Percentiles rank a stretch among this genome's conserved stretches.
Conservation (phyloP, 441 rosid genomes). For the Croton setiger region DNA sequence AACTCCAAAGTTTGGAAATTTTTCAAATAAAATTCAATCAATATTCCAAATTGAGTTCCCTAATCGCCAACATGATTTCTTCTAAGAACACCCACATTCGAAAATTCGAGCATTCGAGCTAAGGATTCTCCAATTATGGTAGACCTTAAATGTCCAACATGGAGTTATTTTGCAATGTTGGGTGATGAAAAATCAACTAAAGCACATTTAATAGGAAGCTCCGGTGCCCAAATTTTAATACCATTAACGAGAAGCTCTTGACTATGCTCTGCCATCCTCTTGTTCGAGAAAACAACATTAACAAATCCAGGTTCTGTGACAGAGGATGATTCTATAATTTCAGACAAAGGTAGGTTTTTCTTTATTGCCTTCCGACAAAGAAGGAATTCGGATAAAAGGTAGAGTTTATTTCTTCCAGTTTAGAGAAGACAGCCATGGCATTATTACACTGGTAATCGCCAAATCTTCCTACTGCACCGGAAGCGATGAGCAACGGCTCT, state of each 20-base stretch:
- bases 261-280: slow-evolving; percentile 77
- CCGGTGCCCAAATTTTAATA: slow-evolving; percentile 79
- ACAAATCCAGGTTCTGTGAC: slow-evolving; percentile 89
- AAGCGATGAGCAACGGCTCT: too few species aligned
- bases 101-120: slow-evolving; percentile 91
- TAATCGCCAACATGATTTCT: slow-evolving; percentile 98
- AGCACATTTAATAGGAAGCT: slow-evolving; percentile 51
- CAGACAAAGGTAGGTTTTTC: slow-evolving; percentile 62
- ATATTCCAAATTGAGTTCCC: slow-evolving; percentile 99
- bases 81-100: slow-evolving; percentile 81
- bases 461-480: too few species aligned
- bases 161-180: slow-evolving; percentile 96
- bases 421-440: slow-evolving; percentile 83
- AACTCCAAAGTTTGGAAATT: slow-evolving; percentile 42
- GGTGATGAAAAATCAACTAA: slow-evolving; percentile 96
- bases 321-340: slow-evolving; percentile 74
- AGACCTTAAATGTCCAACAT: slow-evolving; percentile 91
- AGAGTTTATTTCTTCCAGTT: slow-evolving; percentile 52
- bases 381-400: slow-evolving; percentile 59
- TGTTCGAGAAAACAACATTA: slow-evolving; percentile 61
- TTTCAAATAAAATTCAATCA: slow-evolving; percentile 85
- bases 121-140: slow-evolving; percentile 91
- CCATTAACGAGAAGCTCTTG: slow-evolving; percentile 76
- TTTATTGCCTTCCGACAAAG: slow-evolving; percentile 70
- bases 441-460: slow-evolving; percentile 40